Percentiles rank a stretch among this genome's conserved stretches.
These are phyloP conservation scores for Yamadazyma conglobata DNA, from an alignment of 1,139 yeast genomes.

Conservation along the genomic window DNA sequence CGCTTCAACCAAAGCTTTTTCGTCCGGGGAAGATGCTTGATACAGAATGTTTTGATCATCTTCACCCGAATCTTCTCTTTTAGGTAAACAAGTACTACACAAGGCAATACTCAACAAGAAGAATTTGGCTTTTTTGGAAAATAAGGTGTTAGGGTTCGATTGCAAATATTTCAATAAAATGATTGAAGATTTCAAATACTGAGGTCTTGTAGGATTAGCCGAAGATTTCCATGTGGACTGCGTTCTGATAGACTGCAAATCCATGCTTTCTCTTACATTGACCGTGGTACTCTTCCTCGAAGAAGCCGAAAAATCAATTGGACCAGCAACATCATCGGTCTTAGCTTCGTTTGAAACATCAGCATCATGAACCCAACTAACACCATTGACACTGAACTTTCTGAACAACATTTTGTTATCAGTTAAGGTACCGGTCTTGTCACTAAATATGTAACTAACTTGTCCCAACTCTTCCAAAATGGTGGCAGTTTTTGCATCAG, in stretches of 20 bases:
- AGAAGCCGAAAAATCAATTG: not conserved
- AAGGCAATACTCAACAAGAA: slow-evolving; percentile 79
- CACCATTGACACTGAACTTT: slow-evolving; percentile 80
- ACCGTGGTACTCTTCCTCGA: slow-evolving; percentile 31
- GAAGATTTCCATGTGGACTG: slow-evolving; percentile 34
- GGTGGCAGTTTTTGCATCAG: slow-evolving; percentile 93
- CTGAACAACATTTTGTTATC: slow-evolving; percentile 87
- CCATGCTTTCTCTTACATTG: slow-evolving; percentile 31
- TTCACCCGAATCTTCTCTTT: slow-evolving; percentile 7
- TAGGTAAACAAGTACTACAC: slow-evolving; percentile 89
- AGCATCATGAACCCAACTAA: slow-evolving; percentile 83
- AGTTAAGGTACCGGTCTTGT: slow-evolving; percentile 95
- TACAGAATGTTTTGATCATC: slow-evolving; percentile 59
- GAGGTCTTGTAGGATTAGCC: slow-evolving; percentile 34
- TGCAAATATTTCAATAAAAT: slow-evolving; percentile 70
- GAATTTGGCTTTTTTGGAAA: slow-evolving; percentile 70
- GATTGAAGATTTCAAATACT: slow-evolving; percentile 30
- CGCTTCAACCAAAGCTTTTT: slow-evolving; percentile 86
- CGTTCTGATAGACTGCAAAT: slow-evolving; percentile 19
- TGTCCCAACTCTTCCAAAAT: slow-evolving; percentile 96
- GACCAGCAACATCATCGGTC: not conserved
- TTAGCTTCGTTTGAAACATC: slow-evolving; percentile 33
- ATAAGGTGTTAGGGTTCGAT: slow-evolving; percentile 63
- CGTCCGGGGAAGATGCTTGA: slow-evolving; percentile 96
- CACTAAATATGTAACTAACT: slow-evolving; percentile 90